These are phyloP conservation scores for Sporothrix euskadiensis DNA, from an alignment of 2,329 filamentous ascomycete species.

Conservation along the genomic window DNA sequence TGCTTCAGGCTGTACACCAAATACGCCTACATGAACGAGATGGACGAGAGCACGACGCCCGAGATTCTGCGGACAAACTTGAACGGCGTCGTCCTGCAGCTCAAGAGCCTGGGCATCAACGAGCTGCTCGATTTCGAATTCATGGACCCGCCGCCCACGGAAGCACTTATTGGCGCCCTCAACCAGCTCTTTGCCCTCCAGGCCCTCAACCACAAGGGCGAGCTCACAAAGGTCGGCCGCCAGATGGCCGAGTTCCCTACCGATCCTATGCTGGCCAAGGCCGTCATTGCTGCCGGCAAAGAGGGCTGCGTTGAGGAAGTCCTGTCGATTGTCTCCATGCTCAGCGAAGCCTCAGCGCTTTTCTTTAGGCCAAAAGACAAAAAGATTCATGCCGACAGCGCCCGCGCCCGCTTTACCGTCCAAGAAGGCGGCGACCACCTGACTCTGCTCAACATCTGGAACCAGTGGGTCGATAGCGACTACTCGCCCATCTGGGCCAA, in stretches of 20 bases:
- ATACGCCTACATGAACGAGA: conserved; percentile 90
- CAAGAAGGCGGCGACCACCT: conserved; percentile 90
- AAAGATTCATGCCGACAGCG: conserved; percentile 92
- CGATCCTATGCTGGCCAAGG: conserved; percentile 87
- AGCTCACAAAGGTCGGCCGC: conserved; percentile 84
- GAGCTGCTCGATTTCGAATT: conserved; percentile 94
- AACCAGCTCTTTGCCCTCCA: conserved; percentile 91
- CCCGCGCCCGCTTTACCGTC: conserved; percentile 82
- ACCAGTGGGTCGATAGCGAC: conserved; percentile 91
- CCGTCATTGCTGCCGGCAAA: conserved; percentile 83
- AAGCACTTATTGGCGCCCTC: conserved; percentile 83
- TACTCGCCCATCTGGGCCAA: conserved; percentile 84
- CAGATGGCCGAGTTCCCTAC: conserved; percentile 75
- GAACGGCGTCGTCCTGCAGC: conserved; percentile 75
- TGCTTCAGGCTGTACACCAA: conserved; percentile 93
- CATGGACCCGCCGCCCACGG: conserved; percentile 87
- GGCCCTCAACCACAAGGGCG: conserved; percentile 82
- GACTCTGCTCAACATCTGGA: conserved; percentile 88
- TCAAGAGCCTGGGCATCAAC: conserved; percentile 90
- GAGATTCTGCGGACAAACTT: conserved; percentile 92
- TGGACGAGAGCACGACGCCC: conserved; percentile 87
- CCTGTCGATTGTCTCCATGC: conserved; percentile 89
- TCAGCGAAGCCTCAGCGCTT: conserved; percentile 81
- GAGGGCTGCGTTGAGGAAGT: conserved; percentile 94
- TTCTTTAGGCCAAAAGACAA: conserved; percentile 98